These are phyloP conservation scores for Solioccasus polychromus DNA, from an alignment of 768 basidiomycete species.

Conservation along the genomic window DNA sequence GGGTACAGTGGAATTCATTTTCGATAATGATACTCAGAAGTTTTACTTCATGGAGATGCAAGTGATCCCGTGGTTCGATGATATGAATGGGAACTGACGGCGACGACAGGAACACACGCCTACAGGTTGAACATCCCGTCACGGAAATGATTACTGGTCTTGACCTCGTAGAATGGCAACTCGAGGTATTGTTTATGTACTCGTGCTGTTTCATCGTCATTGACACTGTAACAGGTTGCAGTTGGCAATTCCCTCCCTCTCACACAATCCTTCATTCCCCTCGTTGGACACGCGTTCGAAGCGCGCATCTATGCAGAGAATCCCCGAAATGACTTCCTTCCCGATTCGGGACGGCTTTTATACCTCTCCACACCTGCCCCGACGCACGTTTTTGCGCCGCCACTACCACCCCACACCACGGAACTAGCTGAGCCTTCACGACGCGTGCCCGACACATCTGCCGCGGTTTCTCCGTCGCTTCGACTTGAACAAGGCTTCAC, in stretches of 20 bases:
- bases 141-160: conserved; percentile 94
- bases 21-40: conserved; percentile 81
- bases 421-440: conserved; percentile 18
- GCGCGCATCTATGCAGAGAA: conserved; percentile 96
- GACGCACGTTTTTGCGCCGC: conserved; percentile 64
- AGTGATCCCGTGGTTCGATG: conserved; percentile 18
- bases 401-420: conserved; percentile 32
- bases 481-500: conserved; percentile 90
- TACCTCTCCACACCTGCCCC: conserved; percentile 79
- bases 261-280: conserved; percentile 71
- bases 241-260: conserved; percentile 85
- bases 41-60: conserved; percentile 98
- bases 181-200: conserved; percentile 50
- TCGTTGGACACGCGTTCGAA: conserved; percentile 92
- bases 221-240: conserved; percentile 55
- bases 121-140: conserved; percentile 90
- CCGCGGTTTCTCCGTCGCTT: conserved; percentile 52
- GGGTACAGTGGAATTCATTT: conserved; percentile 95
- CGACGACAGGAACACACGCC: conserved; percentile 66
- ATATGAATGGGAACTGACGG: not conserved
- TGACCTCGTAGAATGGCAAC: conserved; percentile 94
- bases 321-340: conserved; percentile 89
- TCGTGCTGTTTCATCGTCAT: not conserved
- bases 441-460: conserved; percentile 18
- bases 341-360: conserved; percentile 80